phyloP scores from a whole-genome alignment of 2,329 filamentous ascomycete genomes.

The Alternaria atra region DNA sequence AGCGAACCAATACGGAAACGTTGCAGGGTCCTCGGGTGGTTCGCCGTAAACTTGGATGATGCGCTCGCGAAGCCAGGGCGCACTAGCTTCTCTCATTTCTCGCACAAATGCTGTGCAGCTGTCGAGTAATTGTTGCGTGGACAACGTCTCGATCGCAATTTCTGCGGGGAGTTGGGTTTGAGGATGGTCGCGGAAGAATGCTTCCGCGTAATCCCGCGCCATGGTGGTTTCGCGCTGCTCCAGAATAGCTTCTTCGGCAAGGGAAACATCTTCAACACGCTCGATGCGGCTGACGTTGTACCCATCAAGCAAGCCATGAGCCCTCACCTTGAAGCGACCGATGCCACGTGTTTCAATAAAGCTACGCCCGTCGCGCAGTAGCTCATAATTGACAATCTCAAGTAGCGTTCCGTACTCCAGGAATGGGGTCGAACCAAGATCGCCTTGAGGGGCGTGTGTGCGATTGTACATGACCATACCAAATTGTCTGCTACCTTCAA shows the following conservation, averaged over 20 bases:
- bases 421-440: slow-evolving; percentile 66
- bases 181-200: slow-evolving; percentile 47
- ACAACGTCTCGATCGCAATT: slow-evolving; percentile 63
- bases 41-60: slow-evolving; percentile 79
- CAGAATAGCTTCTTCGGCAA: slow-evolving; percentile 79
- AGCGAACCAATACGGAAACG: slow-evolving; percentile 92
- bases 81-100: slow-evolving; percentile 73
- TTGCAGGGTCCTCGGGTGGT: slow-evolving; percentile 76
- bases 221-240: slow-evolving; percentile 73
- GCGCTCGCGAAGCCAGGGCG: slow-evolving; percentile 76
- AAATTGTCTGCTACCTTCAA: slow-evolving; percentile 78
- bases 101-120: slow-evolving; percentile 72
- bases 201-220: slow-evolving; percentile 47
- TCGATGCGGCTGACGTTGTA: slow-evolving; percentile 81
- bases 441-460: slow-evolving; percentile 61
- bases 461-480: slow-evolving; percentile 82
- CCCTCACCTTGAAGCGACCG: slow-evolving; percentile 77
- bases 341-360: slow-evolving; percentile 80
- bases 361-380: slow-evolving; percentile 81
- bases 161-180: slow-evolving; percentile 31
- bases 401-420: slow-evolving; percentile 80
- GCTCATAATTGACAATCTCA: slow-evolving; percentile 76
- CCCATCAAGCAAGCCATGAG: slow-evolving; percentile 73
- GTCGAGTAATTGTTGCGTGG: slow-evolving; percentile 75
- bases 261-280: slow-evolving; percentile 80